A percentile compares a stretch with the other conserved stretches of the same genome.
phyloP scores from a whole-genome alignment of 2,329 filamentous ascomycete species.

The Alternaria sp. region DNA sequence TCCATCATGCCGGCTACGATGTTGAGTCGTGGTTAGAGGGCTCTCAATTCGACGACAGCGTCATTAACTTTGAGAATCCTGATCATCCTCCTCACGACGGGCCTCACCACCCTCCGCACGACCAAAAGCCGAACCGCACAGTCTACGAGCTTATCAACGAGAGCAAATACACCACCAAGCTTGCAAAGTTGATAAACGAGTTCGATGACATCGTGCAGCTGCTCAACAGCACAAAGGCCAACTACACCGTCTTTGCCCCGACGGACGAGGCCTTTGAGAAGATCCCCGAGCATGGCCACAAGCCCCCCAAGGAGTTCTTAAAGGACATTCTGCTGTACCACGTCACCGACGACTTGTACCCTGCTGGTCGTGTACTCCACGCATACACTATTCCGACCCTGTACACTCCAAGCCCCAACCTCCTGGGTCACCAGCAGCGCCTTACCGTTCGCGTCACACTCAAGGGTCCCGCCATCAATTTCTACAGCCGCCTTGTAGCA shows the following conservation, averaged over 20 bases:
- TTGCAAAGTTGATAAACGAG: constrained; percentile 77
- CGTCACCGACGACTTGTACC: constrained; percentile 71
- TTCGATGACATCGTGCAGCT: constrained; percentile 74
- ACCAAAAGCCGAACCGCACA: constrained; percentile 68
- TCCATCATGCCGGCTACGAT: constrained; percentile 57
- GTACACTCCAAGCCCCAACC: constrained; percentile 65
- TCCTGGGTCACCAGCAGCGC: constrained; percentile 67
- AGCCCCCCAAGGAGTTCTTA: constrained; percentile 74
- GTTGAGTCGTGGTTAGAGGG: constrained; percentile 58
- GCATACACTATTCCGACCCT: constrained; percentile 79
- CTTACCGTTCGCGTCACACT: constrained; percentile 71
- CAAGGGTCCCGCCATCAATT: constrained; percentile 76
- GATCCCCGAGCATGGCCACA: constrained; percentile 63
- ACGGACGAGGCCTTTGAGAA: constrained; percentile 78
- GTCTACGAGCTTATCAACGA: constrained; percentile 81
- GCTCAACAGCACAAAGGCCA: constrained; percentile 76
- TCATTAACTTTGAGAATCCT: constrained; percentile 46
- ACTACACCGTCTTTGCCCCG: constrained; percentile 84
- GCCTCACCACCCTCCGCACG: constrained; percentile 50
- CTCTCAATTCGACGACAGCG: constrained; percentile 46
- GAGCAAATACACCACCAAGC: constrained; percentile 78
- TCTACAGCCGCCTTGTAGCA: constrained; percentile 74
- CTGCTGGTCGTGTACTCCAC: constrained; percentile 70
- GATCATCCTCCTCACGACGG: constrained; percentile 50
- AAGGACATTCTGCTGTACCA: constrained; percentile 79